phyloP scores from a whole-genome alignment of 179 eudicot species.

The Actinidia arguta region DNA sequence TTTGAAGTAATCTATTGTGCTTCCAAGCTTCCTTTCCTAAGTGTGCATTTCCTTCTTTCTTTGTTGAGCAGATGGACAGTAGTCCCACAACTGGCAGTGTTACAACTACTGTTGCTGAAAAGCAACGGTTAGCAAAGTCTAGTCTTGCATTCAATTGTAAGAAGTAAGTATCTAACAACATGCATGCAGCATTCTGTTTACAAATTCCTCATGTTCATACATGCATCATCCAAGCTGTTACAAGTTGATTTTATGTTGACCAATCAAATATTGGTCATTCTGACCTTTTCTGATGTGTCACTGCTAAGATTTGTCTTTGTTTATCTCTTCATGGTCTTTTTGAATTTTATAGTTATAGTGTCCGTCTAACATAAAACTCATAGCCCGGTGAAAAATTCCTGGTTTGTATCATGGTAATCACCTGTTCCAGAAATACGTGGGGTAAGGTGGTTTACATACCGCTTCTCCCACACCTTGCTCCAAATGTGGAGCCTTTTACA shows the following conservation, averaged over 20 bases:
- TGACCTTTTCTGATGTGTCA: not conserved
- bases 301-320: not conserved
- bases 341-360: too few species aligned
- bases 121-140: conserved; percentile 81
- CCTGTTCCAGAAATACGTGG: too few species aligned
- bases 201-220: not conserved
- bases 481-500: too few species aligned
- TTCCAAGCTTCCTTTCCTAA: conserved; percentile 17
- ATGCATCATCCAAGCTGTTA: not conserved
- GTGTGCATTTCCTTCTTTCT: conserved; percentile 3
- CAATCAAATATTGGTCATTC: too few species aligned
- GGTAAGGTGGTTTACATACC: too few species aligned
- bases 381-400: too few species aligned
- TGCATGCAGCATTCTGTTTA: not conserved
- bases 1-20: conserved; percentile 19
- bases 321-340: not conserved
- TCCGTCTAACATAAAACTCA: too few species aligned
- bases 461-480: too few species aligned
- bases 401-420: too few species aligned
- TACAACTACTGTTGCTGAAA: conserved; percentile 76
- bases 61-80: conserved; percentile 61
- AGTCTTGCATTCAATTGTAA: conserved; percentile 93
- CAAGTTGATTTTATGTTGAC: not conserved
- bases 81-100: conserved; percentile 99
- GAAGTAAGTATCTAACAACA: conserved; percentile 54